Evolutionary conservation across 2,329 filamentous ascomycete species (phyloP), one percentile per base, ranked within the genome.

Genomic region (Xylogone sp.): DNA sequence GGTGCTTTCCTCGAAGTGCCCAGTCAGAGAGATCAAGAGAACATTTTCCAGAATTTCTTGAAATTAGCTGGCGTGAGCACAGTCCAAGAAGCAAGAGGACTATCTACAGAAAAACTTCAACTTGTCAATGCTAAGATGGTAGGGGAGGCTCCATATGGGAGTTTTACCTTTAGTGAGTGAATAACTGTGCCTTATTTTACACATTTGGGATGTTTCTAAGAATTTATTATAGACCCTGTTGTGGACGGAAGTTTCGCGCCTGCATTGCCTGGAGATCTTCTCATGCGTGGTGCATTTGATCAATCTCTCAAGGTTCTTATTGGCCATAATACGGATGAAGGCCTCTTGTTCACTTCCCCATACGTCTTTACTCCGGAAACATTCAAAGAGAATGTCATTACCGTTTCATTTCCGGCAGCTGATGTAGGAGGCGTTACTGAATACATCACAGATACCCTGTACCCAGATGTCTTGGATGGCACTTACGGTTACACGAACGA

Each of bases 151-250:
- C 59, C 70, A 1, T 69, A 69, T 48, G 76, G 76, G 16, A 55
- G 57, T 1, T 79, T 74, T 58, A 69, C 68, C 1, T 72, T 67
- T 46, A 67, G 56, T 52, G 48, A 50, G 63, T 10, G 10, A 10
- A 39, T 39, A 39, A 18, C 34, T 16, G 5, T 16, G n/a, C 13
- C 34, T 18, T 4, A 18, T 16, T 13, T 16, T 39, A 39, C 10
- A 9, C 12, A 4, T 39, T 13, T 39, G 7, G n/a, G 58, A 67
- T 21, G 56, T 73, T 21, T 48, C n/a, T 13, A 18, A 13, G 8
- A 16, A 39, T 39, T 5, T 9, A 6, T 16, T 39, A 39, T 39
- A 39, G 34, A 39, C n/a, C 31, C 47, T 18, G 47, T 49, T 18
- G 21, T 49, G 4, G 39, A 49, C 27, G 47, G 21, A 19, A 20